phyloP scores from a whole-genome alignment of 2,329 filamentous ascomycete genomes.

The Pyrenochaeta sp. region DNA sequence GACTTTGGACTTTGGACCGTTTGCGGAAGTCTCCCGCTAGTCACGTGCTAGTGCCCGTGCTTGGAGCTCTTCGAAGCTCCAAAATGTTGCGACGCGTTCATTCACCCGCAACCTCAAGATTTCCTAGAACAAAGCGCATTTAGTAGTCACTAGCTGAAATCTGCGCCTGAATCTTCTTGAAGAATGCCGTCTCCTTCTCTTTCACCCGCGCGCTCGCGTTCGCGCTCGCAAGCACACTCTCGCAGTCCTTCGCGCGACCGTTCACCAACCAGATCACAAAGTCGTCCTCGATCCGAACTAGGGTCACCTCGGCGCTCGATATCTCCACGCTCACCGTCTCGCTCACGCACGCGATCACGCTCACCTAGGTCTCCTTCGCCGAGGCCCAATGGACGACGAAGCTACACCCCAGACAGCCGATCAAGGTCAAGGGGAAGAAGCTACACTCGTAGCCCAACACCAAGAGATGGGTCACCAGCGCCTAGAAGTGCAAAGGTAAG shows the following conservation, averaged over 20 bases:
- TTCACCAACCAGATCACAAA: conserved; percentile 45
- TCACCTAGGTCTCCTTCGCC: conserved; percentile 33
- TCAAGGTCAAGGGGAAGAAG: conserved; percentile 45
- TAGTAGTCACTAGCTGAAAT: background rate
- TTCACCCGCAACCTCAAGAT: background rate
- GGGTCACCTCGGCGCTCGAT: conserved; percentile 48
- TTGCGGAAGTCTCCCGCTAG: conserved; percentile 7
- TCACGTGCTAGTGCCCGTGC: conserved; percentile 26
- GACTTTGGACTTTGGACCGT: background rate
- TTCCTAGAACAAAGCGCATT: background rate
- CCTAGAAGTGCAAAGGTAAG: conserved; percentile 51
- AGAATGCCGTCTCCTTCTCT: conserved; percentile 37
- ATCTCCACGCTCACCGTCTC: conserved; percentile 48
- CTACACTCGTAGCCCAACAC: conserved; percentile 46
- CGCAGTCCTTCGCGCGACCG: conserved; percentile 54
- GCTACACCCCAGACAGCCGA: conserved; percentile 40
- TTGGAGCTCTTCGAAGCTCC: conserved; percentile 15
- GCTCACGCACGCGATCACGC: conserved; percentile 45
- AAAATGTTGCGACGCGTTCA: conserved; percentile 29
- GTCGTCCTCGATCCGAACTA: conserved; percentile 34
- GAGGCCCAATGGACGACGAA: conserved; percentile 49
- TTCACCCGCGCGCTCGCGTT: conserved; percentile 35
- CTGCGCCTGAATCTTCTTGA: background rate
- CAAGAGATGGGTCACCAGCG: conserved; percentile 43
- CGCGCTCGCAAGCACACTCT: conserved; percentile 29